These are phyloP conservation scores for Leptographium flavum DNA, from an alignment of 2,329 filamentous ascomycete species.

Conservation along the genomic window DNA sequence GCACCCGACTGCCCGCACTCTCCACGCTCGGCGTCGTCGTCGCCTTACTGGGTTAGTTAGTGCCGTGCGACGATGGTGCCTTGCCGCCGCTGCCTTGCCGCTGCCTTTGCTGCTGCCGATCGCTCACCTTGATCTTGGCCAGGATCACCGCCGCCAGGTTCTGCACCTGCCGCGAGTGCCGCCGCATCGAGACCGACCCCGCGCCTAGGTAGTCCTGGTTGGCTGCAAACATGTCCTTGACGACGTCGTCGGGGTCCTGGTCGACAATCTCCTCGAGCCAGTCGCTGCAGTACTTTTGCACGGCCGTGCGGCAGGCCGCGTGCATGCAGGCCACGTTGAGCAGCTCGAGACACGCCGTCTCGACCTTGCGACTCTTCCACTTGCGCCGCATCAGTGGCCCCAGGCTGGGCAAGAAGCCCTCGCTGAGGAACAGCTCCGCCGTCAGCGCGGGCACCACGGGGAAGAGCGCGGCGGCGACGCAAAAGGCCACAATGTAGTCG, in stretches of 20 bases:
- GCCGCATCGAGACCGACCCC: slow-evolving; percentile 44
- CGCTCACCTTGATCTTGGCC: slow-evolving; percentile 57
- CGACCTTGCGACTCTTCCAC: slow-evolving; percentile 74
- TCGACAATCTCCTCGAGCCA: slow-evolving; percentile 80
- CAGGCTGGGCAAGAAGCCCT: slow-evolving; percentile 70
- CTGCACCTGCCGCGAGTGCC: slow-evolving; percentile 47
- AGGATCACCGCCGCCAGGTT: slow-evolving; percentile 60
- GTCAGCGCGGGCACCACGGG: slow-evolving; percentile 68
- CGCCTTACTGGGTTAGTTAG: slow-evolving; percentile 36
- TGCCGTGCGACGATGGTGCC: slow-evolving; percentile 20
- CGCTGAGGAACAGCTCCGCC: slow-evolving; percentile 68
- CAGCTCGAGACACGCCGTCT: slow-evolving; percentile 76
- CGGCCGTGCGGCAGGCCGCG: slow-evolving; percentile 63
- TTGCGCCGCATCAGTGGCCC: slow-evolving; percentile 63
- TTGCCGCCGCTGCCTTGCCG: neutral
- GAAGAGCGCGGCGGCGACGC: slow-evolving; percentile 78
- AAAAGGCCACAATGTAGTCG: slow-evolving; percentile 83
- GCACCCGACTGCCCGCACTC: slow-evolving; percentile 16
- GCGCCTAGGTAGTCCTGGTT: slow-evolving; percentile 42
- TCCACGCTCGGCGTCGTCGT: slow-evolving; percentile 26
- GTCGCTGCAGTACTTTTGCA: slow-evolving; percentile 69
- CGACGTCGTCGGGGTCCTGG: slow-evolving; percentile 47
- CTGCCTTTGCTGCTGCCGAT: neutral
- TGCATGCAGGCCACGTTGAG: slow-evolving; percentile 87
- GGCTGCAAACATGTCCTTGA: slow-evolving; percentile 31